phyloP scores from a whole-genome alignment of 2,329 filamentous ascomycete genomes.

The Lasiodiplodia citricola region DNA sequence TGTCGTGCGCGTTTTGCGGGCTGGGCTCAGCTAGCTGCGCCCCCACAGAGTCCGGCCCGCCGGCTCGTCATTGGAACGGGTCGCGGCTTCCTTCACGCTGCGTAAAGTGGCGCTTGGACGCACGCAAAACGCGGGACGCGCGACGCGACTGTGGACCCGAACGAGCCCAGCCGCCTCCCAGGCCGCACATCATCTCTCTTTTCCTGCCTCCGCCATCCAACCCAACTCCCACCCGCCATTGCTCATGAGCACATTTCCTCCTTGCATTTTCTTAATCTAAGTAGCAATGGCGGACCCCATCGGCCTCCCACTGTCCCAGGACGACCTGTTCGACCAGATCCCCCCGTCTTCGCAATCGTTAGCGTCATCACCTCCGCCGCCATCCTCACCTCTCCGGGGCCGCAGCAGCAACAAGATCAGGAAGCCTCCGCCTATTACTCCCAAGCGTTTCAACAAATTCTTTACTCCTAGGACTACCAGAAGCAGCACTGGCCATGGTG shows the following conservation, averaged over 20 bases:
- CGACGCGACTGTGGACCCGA: constrained; percentile 25
- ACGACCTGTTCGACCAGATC: constrained; percentile 15
- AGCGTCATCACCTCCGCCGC: constrained; percentile 43
- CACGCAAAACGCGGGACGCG: constrained; percentile 27
- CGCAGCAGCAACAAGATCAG: constrained; percentile 43
- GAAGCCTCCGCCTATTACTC: constrained; percentile 56
- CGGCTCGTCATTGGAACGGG: constrained; percentile 5
- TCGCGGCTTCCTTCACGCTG: not conserved
- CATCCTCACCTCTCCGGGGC: constrained; percentile 35
- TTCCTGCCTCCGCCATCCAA: not conserved
- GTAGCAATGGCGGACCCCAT: constrained; percentile 14
- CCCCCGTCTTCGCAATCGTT: constrained; percentile 24
- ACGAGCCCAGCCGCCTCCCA: constrained; percentile 18
- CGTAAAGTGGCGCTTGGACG: constrained; percentile 10
- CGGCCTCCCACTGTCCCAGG: constrained; percentile 17
- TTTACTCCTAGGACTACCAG: constrained; percentile 50
- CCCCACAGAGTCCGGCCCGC: not conserved
- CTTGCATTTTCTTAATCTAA: constrained; percentile 25
- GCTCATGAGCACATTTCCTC: constrained; percentile 8
- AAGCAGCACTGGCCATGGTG: constrained; percentile 3
- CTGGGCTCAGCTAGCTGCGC: not conserved
- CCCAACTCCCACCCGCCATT: constrained; percentile 16
- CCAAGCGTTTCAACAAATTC: constrained; percentile 58
- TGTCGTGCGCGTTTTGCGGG: constrained; percentile 6
- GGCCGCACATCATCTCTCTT: constrained; percentile 8